These are phyloP conservation scores for Tolypocladium nubicola DNA, from an alignment of 2,329 filamentous ascomycete species.

Conservation along the genomic window DNA sequence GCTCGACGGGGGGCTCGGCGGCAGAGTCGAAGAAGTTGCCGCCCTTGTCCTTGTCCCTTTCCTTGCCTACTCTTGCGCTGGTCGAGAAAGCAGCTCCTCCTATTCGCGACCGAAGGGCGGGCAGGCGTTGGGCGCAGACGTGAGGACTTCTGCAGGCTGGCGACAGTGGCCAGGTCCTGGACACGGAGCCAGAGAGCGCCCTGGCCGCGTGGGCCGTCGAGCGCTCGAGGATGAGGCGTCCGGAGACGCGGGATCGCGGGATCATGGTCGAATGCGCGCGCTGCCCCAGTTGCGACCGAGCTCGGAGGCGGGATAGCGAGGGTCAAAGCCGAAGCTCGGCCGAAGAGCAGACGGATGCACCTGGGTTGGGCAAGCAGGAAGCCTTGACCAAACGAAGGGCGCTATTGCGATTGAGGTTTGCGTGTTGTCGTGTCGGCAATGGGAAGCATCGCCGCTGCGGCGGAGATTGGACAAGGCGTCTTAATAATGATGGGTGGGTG, in stretches of 20 bases:
- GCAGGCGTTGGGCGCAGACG: constrained; percentile 21
- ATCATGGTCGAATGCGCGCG: constrained; percentile 22
- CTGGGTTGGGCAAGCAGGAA: neutral
- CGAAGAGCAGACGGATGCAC: neutral
- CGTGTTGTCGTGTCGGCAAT: constrained; percentile 12
- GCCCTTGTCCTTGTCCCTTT: constrained; percentile 28
- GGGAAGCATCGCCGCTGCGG: constrained; percentile 21
- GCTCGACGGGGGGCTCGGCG: constrained; percentile 28
- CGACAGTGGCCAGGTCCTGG: constrained; percentile 16
- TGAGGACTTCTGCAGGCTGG: constrained; percentile 16
- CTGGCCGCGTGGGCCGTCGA: constrained; percentile 16
- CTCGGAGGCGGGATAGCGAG: neutral
- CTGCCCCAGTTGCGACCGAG: neutral
- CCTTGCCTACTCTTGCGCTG: constrained; percentile 20
- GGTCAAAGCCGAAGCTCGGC: constrained; percentile 1
- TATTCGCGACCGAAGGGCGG: constrained; percentile 15
- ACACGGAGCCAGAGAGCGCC: constrained; percentile 11
- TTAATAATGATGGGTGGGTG: constrained; percentile 12
- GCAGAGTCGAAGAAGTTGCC: constrained; percentile 40
- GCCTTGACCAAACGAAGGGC: neutral
- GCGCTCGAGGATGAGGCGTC: constrained; percentile 26
- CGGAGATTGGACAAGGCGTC: constrained; percentile 16
- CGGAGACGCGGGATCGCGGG: constrained; percentile 27
- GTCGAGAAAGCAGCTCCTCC: constrained; percentile 25
- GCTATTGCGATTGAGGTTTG: constrained; percentile 4